Percentiles rank a stretch among this genome's conserved stretches.
phyloP scores from a whole-genome alignment of 768 basidiomycete genomes.

The Omphalotus guepiniiformis region DNA sequence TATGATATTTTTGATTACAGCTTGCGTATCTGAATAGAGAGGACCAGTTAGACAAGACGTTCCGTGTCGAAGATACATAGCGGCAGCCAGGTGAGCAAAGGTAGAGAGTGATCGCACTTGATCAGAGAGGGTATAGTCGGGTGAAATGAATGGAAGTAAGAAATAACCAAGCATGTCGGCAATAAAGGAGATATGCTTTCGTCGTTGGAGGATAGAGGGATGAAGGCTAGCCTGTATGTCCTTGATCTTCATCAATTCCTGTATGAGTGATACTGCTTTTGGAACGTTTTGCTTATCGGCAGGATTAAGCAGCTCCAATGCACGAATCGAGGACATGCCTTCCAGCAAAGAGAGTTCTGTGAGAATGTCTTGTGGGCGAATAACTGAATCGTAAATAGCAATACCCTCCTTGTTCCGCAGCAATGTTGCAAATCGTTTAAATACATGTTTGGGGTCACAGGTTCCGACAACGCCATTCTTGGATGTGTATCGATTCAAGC shows the following conservation, averaged over 20 bases:
- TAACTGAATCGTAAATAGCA: slow-evolving; percentile 10
- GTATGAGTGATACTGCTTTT: slow-evolving; percentile 15
- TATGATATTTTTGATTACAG: slow-evolving; percentile 23
- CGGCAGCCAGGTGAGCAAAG: slow-evolving; percentile 15
- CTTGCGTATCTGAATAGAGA: slow-evolving; percentile 23
- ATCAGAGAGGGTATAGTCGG: slow-evolving; percentile 15
- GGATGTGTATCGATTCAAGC: slow-evolving; percentile 19
- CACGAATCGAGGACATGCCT: slow-evolving; percentile 11
- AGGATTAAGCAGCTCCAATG: slow-evolving; percentile 13
- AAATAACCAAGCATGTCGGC: slow-evolving; percentile 7
- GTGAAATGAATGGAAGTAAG: slow-evolving; percentile 16
- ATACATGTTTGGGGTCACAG: slow-evolving; percentile 26
- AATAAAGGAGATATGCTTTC: not conserved
- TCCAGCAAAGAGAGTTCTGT: not conserved
- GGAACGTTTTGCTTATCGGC: slow-evolving; percentile 21
- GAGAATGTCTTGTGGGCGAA: slow-evolving; percentile 1
- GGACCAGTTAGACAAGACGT: slow-evolving; percentile 14
- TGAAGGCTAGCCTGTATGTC: not conserved
- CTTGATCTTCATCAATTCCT: slow-evolving; percentile 10
- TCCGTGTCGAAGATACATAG: slow-evolving; percentile 15
- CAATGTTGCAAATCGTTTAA: slow-evolving; percentile 24
- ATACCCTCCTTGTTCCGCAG: slow-evolving; percentile 17
- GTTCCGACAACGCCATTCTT: slow-evolving; percentile 15
- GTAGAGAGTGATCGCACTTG: slow-evolving; percentile 17
- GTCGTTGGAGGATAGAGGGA: not conserved